Evolutionary conservation across 2,329 filamentous ascomycete genomes (phyloP).

Genomic region (Cephalotrichum gorgonifer): DNA sequence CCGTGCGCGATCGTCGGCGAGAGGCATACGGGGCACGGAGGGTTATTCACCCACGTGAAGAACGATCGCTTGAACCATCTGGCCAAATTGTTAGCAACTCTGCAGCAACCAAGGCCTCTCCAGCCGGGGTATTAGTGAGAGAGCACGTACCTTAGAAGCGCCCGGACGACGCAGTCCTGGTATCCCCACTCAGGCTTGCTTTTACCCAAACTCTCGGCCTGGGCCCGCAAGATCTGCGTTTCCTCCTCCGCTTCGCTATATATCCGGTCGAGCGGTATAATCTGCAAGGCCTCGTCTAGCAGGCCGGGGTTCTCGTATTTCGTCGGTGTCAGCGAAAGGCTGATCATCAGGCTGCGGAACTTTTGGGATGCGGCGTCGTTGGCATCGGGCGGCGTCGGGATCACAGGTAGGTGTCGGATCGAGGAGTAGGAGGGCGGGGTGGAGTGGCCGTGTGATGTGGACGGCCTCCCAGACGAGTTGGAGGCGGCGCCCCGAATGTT

Average conservation of each 20-base stretch:
- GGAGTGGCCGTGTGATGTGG: conserved; percentile 30
- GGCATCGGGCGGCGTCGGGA: conserved; percentile 61
- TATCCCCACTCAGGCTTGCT: conserved; percentile 89
- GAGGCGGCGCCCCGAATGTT: conserved; percentile 31
- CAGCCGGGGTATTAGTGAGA: not conserved
- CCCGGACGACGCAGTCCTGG: conserved; percentile 89
- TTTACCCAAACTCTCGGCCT: conserved; percentile 78
- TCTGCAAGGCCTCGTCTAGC: conserved; percentile 79
- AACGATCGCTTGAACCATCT: conserved; percentile 90
- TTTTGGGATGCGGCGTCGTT: conserved; percentile 58
- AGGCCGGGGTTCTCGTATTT: conserved; percentile 96
- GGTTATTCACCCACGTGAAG: conserved; percentile 96
- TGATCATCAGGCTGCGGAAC: conserved; percentile 73
- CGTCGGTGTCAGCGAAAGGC: conserved; percentile 75
- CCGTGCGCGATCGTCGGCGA: conserved; percentile 76
- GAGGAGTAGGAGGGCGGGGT: conserved; percentile 38
- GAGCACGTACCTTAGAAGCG: conserved; percentile 63
- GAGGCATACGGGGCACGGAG: conserved; percentile 69
- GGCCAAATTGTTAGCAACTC: not conserved
- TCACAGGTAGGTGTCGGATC: conserved; percentile 38
- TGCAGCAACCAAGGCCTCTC: not conserved
- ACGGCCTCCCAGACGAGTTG: conserved; percentile 30
- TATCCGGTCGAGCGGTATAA: conserved; percentile 80
- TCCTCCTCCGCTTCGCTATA: conserved; percentile 94
- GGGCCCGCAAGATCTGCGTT: conserved; percentile 73